Evolutionary conservation across 208 protist genomes (phyloP), one percentile per base, ranked within the genome.

Genomic region (Wallacemonas collosoma): DNA sequence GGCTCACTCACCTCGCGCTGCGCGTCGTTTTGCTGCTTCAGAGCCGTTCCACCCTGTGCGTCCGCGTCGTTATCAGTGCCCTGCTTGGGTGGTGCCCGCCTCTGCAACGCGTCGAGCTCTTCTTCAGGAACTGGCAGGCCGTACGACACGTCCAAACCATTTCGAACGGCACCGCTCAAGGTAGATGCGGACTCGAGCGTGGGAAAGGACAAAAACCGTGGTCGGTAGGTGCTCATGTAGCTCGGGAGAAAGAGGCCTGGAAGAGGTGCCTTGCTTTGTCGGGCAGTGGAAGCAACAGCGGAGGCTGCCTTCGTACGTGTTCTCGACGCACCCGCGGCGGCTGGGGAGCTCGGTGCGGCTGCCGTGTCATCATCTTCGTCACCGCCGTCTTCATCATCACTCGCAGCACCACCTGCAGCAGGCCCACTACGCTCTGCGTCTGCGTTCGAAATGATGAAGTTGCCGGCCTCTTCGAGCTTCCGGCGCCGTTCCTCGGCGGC

Each of bases 1-100:
- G 92, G 92, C 15, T 91, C 89, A 67, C 94, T 96, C 14, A 88
- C 89, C 69, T 94, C 87, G n/a, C 76, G 68, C 75, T 96, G 91
- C 26, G 89, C 89, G 81, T 96, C 89, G 76, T 96, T 93, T 36
- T 84, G 77, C 12, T 93, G 58, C 15, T 83, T 76, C 2, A 90
- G 62, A 15, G 72, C 77, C 57, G 87, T 80, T 1, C 84, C 89
- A 11, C 87, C 81, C 17, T 26, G 36, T 4, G 8, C 40, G 70
- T 85, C 82, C 69, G 66, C 81, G 44, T 89, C 83, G 61, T 80
- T 81, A 50, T 90, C 82, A 64, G 75, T 80, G 48, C 76, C 70
- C 35, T 76, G 56, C 2, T 85, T 81, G 1, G 80, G 76, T 4
- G 89, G 89, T 6, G 87, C 89, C 6, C 83, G 81, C 39, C 83